phyloP scores from a whole-genome alignment of 345 rosid species.

The Heritiera littoralis region DNA sequence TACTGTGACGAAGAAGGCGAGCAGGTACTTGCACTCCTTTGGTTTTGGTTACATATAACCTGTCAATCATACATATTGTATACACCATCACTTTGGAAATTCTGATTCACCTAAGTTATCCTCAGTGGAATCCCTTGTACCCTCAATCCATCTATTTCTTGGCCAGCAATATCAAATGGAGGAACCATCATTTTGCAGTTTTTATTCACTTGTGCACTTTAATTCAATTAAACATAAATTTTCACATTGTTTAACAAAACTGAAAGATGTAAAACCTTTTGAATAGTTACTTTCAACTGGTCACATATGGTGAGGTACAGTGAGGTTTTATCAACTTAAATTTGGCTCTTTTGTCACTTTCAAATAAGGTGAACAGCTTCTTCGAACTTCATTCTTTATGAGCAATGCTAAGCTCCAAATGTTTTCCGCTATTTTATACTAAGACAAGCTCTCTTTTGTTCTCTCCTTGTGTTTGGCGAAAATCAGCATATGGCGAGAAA shows the following conservation, averaged over 20 bases:
- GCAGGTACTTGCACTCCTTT: constrained; percentile 54
- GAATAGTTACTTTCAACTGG: background rate
- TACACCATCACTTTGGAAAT: background rate
- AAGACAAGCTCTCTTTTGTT: background rate
- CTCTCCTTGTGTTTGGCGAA: constrained; percentile 13
- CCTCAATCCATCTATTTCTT: background rate
- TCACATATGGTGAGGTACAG: background rate
- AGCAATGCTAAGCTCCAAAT: background rate
- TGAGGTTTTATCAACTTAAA: background rate
- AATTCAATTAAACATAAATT: background rate
- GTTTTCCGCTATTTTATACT: background rate
- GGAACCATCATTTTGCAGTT: background rate
- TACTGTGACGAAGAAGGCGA: constrained; percentile 92
- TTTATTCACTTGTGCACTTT: background rate
- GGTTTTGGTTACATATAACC: background rate
- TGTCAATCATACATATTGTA: background rate
- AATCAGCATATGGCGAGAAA: constrained; percentile 16
- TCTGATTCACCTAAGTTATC: background rate
- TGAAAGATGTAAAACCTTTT: background rate
- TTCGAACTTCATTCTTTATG: background rate
- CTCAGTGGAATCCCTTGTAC: background rate
- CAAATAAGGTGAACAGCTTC: background rate
- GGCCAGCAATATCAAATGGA: background rate
- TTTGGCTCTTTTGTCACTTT: constrained; percentile 10
- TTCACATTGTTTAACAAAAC: background rate